Evolutionary conservation across 371 early-diverging fungal species (phyloP), one percentile per base, ranked within the genome.

Genomic region (Mortierella polycephala): DNA sequence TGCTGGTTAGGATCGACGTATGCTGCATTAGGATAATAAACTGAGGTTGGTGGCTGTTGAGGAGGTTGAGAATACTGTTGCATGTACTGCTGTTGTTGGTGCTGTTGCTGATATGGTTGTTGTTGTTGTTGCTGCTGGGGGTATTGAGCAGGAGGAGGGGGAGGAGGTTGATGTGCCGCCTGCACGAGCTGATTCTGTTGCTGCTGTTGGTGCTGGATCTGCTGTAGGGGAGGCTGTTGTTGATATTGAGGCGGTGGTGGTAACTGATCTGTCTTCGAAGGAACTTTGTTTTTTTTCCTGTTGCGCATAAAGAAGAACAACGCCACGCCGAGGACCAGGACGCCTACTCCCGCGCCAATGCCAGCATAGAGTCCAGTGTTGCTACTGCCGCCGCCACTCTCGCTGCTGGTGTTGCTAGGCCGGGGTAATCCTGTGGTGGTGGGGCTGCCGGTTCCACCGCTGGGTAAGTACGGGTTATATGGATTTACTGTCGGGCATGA

Each of bases 291-390:
- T 44, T 60, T 49, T 16, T 51, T 64, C 45, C 62, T 60, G 59
- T 40, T 65, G 9, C 79, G 69, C 16, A 37, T 11, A 49, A 57
- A 51, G 23, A 79, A 72, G 63, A 79, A 66, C 41, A 68, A 20
- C 13, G 58, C 73, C 6, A 62, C 46, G 30, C n/a, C 54, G 11
- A 72, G 30, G 14, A 79, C 41, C 11, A 79, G 23, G 9, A 55
- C 75, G 0, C 44, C 79, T 10, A 69, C 67, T 23, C 62, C 79
- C 20, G 49, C 65, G 30, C 67, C 79, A 50, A 79, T 79, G 41
- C 79, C 79, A 44, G 60, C 59, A 39, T 72, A 72, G 46, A 79
- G 44, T n/a, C 62, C 79, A 5, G 59, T 58, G 14, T 79, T 67
- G 65, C 51, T 65, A 10, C 60, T 61, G 39, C 50, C 42, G 39